A percentile compares a stretch with the other conserved stretches of the same genome.
phyloP scores from a whole-genome alignment of 306 rosid genomes.

The Cucurbita moschata region DNA sequence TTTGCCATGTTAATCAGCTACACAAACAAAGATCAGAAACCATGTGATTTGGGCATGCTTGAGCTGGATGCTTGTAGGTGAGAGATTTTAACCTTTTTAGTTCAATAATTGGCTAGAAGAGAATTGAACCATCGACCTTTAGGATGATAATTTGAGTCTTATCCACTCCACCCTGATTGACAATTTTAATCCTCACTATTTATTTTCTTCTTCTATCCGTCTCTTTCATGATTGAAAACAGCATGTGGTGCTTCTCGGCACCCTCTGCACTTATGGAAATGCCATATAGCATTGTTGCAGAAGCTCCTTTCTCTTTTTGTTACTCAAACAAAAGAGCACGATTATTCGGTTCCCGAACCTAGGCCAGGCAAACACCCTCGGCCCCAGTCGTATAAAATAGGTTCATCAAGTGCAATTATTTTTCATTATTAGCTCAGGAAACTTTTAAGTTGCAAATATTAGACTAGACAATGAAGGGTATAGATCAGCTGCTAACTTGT shows the following conservation, averaged over 20 bases:
- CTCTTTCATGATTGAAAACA: neutral
- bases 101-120: neutral
- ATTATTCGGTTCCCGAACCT: neutral
- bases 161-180: neutral
- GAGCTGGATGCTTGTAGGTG: neutral
- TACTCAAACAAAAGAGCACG: neutral
- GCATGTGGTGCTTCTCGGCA: neutral
- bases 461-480: neutral
- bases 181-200: neutral
- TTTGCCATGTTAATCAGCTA: neutral
- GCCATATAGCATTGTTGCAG: neutral
- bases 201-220: neutral
- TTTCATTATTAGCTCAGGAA: neutral
- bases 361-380: neutral
- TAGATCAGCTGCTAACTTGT: neutral
- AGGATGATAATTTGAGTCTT: too few species aligned
- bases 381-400: neutral
- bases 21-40: neutral
- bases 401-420: neutral
- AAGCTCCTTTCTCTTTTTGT: neutral
- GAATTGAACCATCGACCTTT: neutral
- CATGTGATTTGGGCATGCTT: conserved; percentile 3
- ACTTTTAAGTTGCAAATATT: neutral
- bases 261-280: neutral
- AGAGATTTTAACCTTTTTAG: neutral